Evolutionary conservation across 2,329 filamentous ascomycete species (phyloP).

Genomic region (Fusarium subglutinans): DNA sequence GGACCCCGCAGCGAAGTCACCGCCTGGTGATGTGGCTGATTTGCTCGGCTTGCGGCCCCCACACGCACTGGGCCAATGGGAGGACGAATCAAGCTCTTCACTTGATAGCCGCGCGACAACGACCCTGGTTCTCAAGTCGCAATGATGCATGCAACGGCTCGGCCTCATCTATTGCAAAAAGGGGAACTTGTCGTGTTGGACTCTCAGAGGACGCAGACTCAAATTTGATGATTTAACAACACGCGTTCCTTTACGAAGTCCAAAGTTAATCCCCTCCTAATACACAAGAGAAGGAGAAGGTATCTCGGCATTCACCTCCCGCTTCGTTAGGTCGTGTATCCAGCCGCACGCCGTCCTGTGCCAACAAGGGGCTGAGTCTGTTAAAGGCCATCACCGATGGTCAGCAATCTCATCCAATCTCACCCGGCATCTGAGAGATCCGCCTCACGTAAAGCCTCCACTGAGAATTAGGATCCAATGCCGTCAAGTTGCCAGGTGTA

Average conservation of each 20-base stretch:
- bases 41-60: conserved; percentile 36
- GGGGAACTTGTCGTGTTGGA: conserved; percentile 27
- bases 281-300: neutral
- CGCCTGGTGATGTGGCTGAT: conserved; percentile 39
- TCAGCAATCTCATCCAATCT: conserved; percentile 35
- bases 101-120: conserved; percentile 43
- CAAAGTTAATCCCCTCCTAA: neutral
- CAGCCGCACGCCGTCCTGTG: conserved; percentile 20
- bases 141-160: conserved; percentile 18
- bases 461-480: neutral
- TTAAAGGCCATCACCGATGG: conserved; percentile 14
- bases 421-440: conserved; percentile 20
- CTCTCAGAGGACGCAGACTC: conserved; percentile 12
- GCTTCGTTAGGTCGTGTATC: neutral
- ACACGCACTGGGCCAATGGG: conserved; percentile 32
- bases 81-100: conserved; percentile 4
- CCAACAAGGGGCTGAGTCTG: conserved; percentile 27
- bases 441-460: conserved; percentile 22
- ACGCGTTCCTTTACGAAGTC: conserved; percentile 1
- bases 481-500: neutral
- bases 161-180: conserved; percentile 22
- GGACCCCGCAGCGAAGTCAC: conserved; percentile 40
- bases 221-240: conserved; percentile 18
- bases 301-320: neutral
- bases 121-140: conserved; percentile 20